A percentile compares a stretch with the other conserved stretches of the same genome.
Evolutionary conservation across 345 rosid genomes (phyloP).

Genomic region (sweet orange (Citrus sinensis)): DVS_A1.0 CM039163.1:6278001-6278500

Average conservation of each 20-base stretch:
- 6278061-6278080: not conserved
- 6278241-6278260: no score
- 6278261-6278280: no score
- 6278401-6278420: no score
- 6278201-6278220: not conserved
- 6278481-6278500: rapidly evolving
- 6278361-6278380: no score
- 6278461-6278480: no score
- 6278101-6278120: not conserved
- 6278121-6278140: not conserved
- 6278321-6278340: no score
- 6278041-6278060: not conserved
- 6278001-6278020: not conserved
- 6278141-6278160: not conserved
- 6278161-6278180: no score
- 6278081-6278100: not conserved
- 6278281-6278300: no score
- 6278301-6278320: no score
- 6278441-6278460: no score
- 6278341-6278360: rapidly evolving
- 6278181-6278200: not conserved
- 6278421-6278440: no score
- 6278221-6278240: not conserved
- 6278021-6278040: not conserved
- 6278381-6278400: rapidly evolving